Evolutionary conservation across 1,139 yeast genomes (phyloP).

Genomic region (Suhomyces wounanorum): DNA sequence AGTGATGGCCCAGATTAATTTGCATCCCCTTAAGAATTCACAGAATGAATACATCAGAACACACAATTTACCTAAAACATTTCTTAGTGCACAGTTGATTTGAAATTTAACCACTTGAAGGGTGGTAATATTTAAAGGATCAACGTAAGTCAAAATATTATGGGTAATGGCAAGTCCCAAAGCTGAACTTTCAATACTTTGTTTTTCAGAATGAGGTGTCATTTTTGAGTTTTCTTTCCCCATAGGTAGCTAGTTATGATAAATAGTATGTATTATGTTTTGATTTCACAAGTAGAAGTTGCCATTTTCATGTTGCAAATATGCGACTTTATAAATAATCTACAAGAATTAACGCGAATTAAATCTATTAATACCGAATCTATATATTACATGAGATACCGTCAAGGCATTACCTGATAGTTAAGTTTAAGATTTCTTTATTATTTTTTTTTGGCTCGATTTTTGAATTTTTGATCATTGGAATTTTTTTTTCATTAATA

Average conservation of each 20-base stretch:
- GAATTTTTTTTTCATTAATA: neutral
- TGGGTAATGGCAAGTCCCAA: neutral
- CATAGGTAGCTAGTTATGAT: neutral
- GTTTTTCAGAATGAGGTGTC: neutral
- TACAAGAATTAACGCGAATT: conserved; percentile 2
- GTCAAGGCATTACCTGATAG: conserved; percentile 10
- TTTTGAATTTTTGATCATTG: neutral
- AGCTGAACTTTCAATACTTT: neutral
- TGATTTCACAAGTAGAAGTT: neutral
- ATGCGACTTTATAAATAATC: neutral
- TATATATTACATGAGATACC: conserved; percentile 11
- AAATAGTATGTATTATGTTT: neutral
- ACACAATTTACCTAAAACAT: neutral
- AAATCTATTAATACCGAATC: conserved; percentile 10
- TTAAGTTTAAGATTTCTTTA: neutral
- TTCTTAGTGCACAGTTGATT: neutral
- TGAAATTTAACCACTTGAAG: neutral
- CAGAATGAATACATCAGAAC: neutral
- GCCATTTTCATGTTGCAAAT: neutral
- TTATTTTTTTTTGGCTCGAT: neutral
- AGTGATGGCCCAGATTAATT: neutral
- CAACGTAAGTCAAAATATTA: neutral
- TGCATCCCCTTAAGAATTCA: neutral
- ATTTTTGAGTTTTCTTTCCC: neutral
- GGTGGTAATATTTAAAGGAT: neutral